phyloP scores from a whole-genome alignment of 805 yeast genomes.

The Pichia thaimueangensis region DNA sequence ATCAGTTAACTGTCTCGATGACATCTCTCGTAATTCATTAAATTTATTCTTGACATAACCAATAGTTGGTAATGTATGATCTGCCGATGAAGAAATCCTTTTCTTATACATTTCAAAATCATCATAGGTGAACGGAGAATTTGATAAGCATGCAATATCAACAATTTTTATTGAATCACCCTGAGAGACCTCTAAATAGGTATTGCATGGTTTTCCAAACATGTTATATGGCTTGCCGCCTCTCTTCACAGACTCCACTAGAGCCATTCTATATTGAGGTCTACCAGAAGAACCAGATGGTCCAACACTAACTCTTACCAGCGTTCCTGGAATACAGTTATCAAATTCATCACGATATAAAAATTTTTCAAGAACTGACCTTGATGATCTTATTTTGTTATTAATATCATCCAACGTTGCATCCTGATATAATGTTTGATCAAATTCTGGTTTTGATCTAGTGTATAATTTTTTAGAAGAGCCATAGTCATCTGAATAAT shows the following conservation, averaged over 20 bases:
- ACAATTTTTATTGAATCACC: constrained; percentile 69
- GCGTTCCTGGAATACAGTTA: constrained; percentile 63
- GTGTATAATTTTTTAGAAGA: constrained; percentile 18
- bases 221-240: constrained; percentile 37
- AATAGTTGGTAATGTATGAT: constrained; percentile 49
- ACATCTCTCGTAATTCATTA: constrained; percentile 55
- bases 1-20: constrained; percentile 60
- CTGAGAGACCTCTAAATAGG: constrained; percentile 69
- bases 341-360: constrained; percentile 80
- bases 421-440: constrained; percentile 31
- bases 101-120: constrained; percentile 69
- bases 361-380: constrained; percentile 65
- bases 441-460: constrained; percentile 33
- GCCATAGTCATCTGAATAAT: constrained; percentile 21
- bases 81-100: constrained; percentile 52
- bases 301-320: constrained; percentile 80
- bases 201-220: constrained; percentile 38
- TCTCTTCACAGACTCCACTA: constrained; percentile 52
- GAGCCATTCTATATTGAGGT: constrained; percentile 76
- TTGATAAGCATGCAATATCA: constrained; percentile 76
- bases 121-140: constrained; percentile 58
- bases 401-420: constrained; percentile 64
- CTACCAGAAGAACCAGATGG: constrained; percentile 52
- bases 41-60: constrained; percentile 61
- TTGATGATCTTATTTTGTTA: constrained; percentile 60